Conservation (phyloP, 2,329 filamentous ascomycete genomes). For the Penicillium sp. region DNA sequence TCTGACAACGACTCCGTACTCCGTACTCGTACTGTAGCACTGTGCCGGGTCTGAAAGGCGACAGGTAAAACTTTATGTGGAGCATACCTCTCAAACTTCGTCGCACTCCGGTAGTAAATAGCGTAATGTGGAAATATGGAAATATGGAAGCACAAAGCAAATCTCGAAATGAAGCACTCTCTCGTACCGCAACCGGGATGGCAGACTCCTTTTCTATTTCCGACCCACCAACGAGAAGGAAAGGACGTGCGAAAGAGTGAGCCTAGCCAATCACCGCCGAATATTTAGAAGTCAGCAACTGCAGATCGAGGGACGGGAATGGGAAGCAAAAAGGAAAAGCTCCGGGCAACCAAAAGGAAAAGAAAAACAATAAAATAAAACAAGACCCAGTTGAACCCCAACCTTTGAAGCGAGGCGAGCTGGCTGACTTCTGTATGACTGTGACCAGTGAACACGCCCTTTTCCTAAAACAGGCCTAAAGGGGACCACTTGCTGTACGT, state of each 20-base stretch:
- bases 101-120: too few species aligned
- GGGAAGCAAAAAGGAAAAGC: conserved; percentile 8
- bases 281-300: conserved; percentile 13
- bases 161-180: not conserved
- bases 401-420: conserved; percentile 1
- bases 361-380: not conserved
- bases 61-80: conserved; percentile 15
- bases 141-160: conserved; percentile 6
- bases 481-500: not conserved
- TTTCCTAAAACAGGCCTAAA: conserved; percentile 2
- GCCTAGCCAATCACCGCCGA: not conserved
- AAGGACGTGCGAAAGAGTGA: conserved; percentile 9
- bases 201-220: conserved; percentile 6
- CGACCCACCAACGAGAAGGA: conserved; percentile 12
- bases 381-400: conserved; percentile 3
- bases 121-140: not conserved
- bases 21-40: conserved; percentile 6
- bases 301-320: conserved; percentile 18
- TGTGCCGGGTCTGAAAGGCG: conserved; percentile 8
- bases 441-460: conserved; percentile 12
- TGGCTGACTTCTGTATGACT: conserved; percentile 14
- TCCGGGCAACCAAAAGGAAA: too few species aligned
- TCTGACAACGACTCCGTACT: conserved; percentile 16
- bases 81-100: conserved; percentile 5
- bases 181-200: conserved; percentile 10